Conservation (phyloP, 1,139 yeast species). For the Yamadazyma buinensis region DNA sequence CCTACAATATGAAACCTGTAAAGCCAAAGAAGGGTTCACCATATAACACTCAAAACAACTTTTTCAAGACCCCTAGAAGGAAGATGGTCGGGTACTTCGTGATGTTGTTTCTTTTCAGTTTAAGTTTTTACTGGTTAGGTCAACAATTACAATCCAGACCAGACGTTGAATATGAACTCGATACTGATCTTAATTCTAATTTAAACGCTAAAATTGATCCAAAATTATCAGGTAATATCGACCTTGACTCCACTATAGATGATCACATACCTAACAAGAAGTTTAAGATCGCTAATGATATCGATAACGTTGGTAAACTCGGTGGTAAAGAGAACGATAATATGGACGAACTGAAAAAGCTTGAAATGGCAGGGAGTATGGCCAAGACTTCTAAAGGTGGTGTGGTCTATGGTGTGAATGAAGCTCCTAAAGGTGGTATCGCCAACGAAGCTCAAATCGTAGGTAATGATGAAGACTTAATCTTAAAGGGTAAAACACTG, state of each 20-base stretch:
- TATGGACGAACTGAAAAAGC: conserved; percentile 28
- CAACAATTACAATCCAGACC: conserved; percentile 32
- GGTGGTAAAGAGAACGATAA: conserved; percentile 23
- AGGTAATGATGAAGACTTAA: conserved; percentile 38
- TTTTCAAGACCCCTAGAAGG: conserved; percentile 36
- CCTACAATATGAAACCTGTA: conserved; percentile 46
- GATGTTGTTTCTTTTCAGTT: conserved; percentile 34
- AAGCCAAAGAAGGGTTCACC: conserved; percentile 32
- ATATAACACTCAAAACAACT: conserved; percentile 29
- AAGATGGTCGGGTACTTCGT: conserved; percentile 38
- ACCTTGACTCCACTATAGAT: conserved; percentile 20
- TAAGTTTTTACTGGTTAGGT: conserved; percentile 34
- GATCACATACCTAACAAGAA: conserved; percentile 12
- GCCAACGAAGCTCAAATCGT: conserved; percentile 47
- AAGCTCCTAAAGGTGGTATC: conserved; percentile 50
- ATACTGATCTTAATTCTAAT: conserved; percentile 12
- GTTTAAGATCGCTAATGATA: conserved; percentile 11
- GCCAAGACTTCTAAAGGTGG: conserved; percentile 43
- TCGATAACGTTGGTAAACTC: conserved; percentile 16
- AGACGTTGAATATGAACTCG: conserved; percentile 28
- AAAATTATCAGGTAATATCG: conserved; percentile 24
- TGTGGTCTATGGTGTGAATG: conserved; percentile 39
- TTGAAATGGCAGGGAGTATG: conserved; percentile 39
- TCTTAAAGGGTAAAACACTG: conserved; percentile 18
- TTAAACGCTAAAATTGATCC: conserved; percentile 11